phyloP scores from a whole-genome alignment of 1,284 basidiomycete genomes.

The Marasmius oreades region DNA sequence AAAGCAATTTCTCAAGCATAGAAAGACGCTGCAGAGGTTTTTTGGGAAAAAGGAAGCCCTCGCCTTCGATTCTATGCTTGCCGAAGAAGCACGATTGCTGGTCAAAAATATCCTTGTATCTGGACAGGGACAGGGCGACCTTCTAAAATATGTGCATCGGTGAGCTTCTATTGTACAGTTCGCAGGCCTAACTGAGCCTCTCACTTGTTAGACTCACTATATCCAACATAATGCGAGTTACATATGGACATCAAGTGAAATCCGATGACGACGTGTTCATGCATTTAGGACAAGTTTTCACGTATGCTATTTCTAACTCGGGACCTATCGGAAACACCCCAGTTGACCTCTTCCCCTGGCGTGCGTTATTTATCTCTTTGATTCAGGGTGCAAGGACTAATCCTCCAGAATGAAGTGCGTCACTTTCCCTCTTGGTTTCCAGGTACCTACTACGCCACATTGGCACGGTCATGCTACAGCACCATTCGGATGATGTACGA shows the following conservation, averaged over 20 bases:
- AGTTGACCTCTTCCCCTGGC: slow-evolving; percentile 20
- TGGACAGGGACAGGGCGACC: slow-evolving; percentile 3
- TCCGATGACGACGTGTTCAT: slow-evolving; percentile 22
- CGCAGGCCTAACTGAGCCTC: too few species aligned
- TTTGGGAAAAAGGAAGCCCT: slow-evolving; percentile 13
- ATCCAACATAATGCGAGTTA: slow-evolving; percentile 19
- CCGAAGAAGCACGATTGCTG: slow-evolving; percentile 15
- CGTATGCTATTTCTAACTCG: slow-evolving; percentile 10
- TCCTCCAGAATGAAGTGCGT: slow-evolving; percentile 18
- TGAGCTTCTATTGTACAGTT: not conserved
- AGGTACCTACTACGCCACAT: slow-evolving; percentile 20
- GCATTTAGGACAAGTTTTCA: slow-evolving; percentile 11
- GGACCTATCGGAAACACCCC: slow-evolving; percentile 20
- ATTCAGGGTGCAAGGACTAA: not conserved
- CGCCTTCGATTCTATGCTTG: slow-evolving; percentile 15
- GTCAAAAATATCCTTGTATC: slow-evolving; percentile 15
- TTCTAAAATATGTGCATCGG: slow-evolving; percentile 15
- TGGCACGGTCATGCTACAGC: slow-evolving; percentile 10
- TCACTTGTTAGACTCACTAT: slow-evolving; percentile 17
- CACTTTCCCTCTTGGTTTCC: slow-evolving; percentile 25
- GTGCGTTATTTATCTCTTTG: slow-evolving; percentile 12
- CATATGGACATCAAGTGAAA: slow-evolving; percentile 21
- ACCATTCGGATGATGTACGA: slow-evolving; percentile 9
- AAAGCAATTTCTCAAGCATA: slow-evolving; percentile 18
- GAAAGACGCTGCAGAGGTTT: slow-evolving; percentile 18